Percentiles rank a stretch among this genome's conserved stretches.
Evolutionary conservation across 2,329 filamentous ascomycete genomes (phyloP).

Genomic region (Colletotrichum limetticola): DNA sequence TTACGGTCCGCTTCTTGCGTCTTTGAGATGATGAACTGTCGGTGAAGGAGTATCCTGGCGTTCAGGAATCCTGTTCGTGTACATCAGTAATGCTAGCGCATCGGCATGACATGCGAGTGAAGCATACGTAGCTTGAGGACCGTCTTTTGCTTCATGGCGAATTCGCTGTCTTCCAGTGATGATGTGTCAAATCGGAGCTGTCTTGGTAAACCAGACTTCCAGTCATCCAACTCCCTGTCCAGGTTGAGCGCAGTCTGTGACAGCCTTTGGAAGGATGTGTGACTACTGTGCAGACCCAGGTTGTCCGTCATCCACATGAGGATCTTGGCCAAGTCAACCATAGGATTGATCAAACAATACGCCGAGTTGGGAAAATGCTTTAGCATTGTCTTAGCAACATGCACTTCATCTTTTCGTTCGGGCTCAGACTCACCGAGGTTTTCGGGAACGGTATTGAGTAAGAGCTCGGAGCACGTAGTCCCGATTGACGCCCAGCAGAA

Average conservation of each 20-base stretch:
- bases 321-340: conserved; percentile 33
- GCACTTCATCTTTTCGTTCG: background rate
- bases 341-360: conserved; percentile 26
- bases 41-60: conserved; percentile 23
- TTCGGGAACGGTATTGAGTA: conserved; percentile 30
- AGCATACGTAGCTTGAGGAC: conserved; percentile 26
- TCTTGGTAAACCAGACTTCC: conserved; percentile 16
- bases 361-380: conserved; percentile 28
- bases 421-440: conserved; percentile 7
- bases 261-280: conserved; percentile 20
- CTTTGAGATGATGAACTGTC: conserved; percentile 27
- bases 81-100: background rate
- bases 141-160: conserved; percentile 31
- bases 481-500: conserved; percentile 29
- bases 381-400: background rate
- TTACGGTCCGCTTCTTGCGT: conserved; percentile 16
- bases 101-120: accelerated
- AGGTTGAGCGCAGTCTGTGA: conserved; percentile 26
- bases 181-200: conserved; percentile 24
- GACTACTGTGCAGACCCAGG: conserved; percentile 22
- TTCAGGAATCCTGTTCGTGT: conserved; percentile 16
- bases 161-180: conserved; percentile 29
- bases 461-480: conserved; percentile 12
- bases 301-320: conserved; percentile 35
- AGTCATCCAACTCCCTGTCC: conserved; percentile 23